These are phyloP conservation scores for Clitopilus passeckerianus DNA, from an alignment of 768 basidiomycete species.

Conservation along the genomic window DNA sequence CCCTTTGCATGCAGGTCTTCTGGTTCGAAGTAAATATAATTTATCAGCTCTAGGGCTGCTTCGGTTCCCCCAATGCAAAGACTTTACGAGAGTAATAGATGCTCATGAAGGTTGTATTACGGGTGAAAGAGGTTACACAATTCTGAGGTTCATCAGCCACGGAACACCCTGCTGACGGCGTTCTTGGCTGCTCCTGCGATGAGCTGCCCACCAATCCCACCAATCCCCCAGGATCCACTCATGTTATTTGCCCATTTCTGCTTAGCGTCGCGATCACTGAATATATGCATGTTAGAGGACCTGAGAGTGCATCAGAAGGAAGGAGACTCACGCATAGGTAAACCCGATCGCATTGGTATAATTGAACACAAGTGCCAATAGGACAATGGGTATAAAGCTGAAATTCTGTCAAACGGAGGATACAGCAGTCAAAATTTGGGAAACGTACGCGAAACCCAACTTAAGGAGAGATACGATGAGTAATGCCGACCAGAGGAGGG, in stretches of 20 bases:
- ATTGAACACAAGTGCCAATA: constrained; percentile 94
- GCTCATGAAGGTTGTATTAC: no score
- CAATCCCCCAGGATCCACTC: constrained; percentile 70
- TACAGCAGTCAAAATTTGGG: not conserved
- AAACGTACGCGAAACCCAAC: constrained; percentile 77
- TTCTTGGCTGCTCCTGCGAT: constrained; percentile 79
- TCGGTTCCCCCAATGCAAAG: not conserved
- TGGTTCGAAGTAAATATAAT: constrained; percentile 8
- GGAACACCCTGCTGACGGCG: constrained; percentile 74
- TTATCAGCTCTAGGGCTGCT: not conserved
- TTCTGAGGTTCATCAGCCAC: constrained; percentile 22
- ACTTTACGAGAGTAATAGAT: no score
- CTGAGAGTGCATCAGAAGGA: not conserved
- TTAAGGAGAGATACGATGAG: constrained; percentile 87
- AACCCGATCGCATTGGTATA: constrained; percentile 94
- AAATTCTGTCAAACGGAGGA: not conserved
- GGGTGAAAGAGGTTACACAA: no score
- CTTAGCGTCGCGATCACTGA: constrained; percentile 89
- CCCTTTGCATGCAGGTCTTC: not conserved
- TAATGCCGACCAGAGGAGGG: constrained; percentile 81
- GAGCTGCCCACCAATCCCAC: constrained; percentile 82
- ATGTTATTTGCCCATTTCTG: constrained; percentile 82
- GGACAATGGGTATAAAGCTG: constrained; percentile 93
- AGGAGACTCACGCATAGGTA: constrained; percentile 75
- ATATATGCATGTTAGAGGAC: constrained; percentile 9